phyloP scores from a whole-genome alignment of 148 eudicot species.

The Rhododendron griersonianum region DNA sequence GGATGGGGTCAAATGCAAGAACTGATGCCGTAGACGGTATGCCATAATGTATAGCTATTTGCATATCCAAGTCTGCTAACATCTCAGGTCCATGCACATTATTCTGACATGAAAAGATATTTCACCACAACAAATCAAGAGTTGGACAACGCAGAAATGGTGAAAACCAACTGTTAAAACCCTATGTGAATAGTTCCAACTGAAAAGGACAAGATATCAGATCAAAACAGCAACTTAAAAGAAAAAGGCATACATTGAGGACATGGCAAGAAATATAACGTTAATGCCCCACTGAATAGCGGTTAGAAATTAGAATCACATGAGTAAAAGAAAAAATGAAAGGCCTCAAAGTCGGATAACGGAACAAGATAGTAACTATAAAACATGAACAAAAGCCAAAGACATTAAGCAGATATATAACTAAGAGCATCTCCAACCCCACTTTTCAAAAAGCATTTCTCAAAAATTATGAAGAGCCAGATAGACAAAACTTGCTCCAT shows the following conservation, averaged over 20 bases:
- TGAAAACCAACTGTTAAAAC: neutral
- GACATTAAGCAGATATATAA: no score
- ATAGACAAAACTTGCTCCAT: no score
- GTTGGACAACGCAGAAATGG: neutral
- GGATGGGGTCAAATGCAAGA: constrained; percentile 72
- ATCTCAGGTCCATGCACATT: constrained; percentile 24
- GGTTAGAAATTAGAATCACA: neutral
- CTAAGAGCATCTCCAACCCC: no score
- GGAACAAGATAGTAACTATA: neutral
- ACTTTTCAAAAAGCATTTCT: no score
- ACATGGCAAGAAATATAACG: neutral
- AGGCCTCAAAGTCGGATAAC: neutral
- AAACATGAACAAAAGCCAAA: neutral
- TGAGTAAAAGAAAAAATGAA: neutral
- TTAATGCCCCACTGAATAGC: neutral
- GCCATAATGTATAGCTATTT: constrained; percentile 51
- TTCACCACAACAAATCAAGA: neutral
- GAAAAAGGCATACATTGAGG: neutral
- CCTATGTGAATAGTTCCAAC: neutral
- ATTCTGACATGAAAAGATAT: constrained; percentile 21
- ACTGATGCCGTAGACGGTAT: constrained; percentile 62
- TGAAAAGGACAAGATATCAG: neutral
- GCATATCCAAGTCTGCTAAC: constrained; percentile 37
- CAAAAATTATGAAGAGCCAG: no score
- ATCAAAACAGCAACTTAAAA: neutral